These are phyloP conservation scores for Aspergillus chevalieri DNA, from an alignment of 2,329 filamentous ascomycete genomes.

Conservation along the genomic window DNA sequence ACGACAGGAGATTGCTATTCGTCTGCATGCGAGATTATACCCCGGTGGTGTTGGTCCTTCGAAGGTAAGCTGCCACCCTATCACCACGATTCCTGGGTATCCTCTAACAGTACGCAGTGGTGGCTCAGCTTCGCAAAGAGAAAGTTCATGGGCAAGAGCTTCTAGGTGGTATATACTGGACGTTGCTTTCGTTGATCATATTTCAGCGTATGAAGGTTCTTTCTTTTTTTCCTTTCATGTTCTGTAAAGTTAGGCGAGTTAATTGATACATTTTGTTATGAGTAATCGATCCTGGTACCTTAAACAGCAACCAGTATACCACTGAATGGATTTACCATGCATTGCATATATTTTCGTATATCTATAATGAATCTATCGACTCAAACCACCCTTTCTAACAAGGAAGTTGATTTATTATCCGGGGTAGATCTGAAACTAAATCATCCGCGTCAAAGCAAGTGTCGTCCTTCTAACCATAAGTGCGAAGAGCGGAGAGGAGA, in stretches of 20 bases:
- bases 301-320: background rate
- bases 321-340: too few species aligned
- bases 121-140: conserved; percentile 98
- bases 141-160: conserved; percentile 97
- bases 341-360: too few species aligned
- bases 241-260: background rate
- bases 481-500: too few species aligned
- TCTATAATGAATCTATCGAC: too few species aligned
- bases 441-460: too few species aligned
- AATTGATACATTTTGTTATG: background rate
- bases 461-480: too few species aligned
- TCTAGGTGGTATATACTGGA: conserved; percentile 45
- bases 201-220: conserved; percentile 12
- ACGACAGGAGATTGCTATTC: conserved; percentile 77
- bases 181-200: conserved; percentile 13
- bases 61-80: conserved; percentile 41
- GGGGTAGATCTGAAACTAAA: too few species aligned
- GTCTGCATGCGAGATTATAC: conserved; percentile 82
- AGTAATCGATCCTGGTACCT: background rate
- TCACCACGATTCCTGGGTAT: background rate
- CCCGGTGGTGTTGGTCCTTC: conserved; percentile 64
- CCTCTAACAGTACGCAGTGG: conserved; percentile 61
- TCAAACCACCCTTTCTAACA: too few species aligned
- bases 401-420: too few species aligned
- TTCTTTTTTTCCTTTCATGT: background rate